Evolutionary conservation across 805 yeast species (phyloP).

Genomic region (Starmerella khaoyaiensis): DNA sequence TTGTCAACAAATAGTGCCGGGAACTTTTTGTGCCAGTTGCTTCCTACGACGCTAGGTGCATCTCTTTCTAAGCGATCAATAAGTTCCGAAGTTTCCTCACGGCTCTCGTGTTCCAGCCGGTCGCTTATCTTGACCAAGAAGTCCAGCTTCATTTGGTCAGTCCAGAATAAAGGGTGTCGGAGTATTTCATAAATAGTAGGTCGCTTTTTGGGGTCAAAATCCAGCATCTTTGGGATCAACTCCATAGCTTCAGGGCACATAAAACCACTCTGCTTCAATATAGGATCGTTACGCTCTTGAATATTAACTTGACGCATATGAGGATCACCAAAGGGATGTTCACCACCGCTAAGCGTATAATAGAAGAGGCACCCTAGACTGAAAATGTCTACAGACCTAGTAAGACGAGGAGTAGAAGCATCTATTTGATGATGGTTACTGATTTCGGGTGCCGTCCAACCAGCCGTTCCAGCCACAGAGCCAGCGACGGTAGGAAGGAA

Average conservation of each 20-base stretch:
- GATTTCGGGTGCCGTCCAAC: constrained; percentile 95
- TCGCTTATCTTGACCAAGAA: constrained; percentile 81
- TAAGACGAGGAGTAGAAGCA: constrained; percentile 36
- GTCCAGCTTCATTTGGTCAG: constrained; percentile 55
- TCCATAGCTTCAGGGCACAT: constrained; percentile 48
- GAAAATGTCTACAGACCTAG: constrained; percentile 85
- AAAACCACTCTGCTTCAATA: constrained; percentile 36
- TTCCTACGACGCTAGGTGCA: constrained; percentile 35
- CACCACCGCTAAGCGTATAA: constrained; percentile 69
- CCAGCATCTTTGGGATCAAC: constrained; percentile 60
- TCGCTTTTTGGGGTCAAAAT: constrained; percentile 49
- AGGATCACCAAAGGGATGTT: constrained; percentile 91
- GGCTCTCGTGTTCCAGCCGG: constrained; percentile 68
- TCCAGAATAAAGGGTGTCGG: constrained; percentile 87
- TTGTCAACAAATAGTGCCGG: constrained; percentile 66
- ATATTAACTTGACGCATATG: constrained; percentile 82
- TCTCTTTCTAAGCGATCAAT: constrained; percentile 42
- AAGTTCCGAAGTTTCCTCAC: constrained; percentile 63
- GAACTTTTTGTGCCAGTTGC: constrained; percentile 68
- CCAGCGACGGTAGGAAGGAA: constrained; percentile 57
- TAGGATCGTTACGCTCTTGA: constrained; percentile 46
- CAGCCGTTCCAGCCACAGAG: constrained; percentile 88
- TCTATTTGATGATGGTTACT: background rate
- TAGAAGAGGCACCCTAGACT: constrained; percentile 90
- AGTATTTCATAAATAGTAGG: constrained; percentile 59